Conservation (phyloP, 1,139 yeast species). For the Pichia norvegensis region DNA sequence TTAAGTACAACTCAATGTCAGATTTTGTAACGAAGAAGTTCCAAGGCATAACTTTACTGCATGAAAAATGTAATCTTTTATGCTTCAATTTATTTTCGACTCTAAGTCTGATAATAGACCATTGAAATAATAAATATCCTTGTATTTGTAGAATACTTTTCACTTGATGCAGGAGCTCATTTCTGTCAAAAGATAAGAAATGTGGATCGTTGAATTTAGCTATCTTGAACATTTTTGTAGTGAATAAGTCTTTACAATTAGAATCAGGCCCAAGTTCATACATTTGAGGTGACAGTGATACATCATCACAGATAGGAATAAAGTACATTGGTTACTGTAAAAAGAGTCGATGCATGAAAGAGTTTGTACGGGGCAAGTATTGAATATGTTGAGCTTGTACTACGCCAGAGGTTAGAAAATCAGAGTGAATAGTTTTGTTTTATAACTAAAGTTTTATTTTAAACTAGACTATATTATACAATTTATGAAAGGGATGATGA, state of each 20-base stretch:
- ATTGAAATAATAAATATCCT: slow-evolving; percentile 1
- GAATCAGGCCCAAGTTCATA: not conserved
- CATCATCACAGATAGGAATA: slow-evolving; percentile 5
- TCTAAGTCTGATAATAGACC: slow-evolving; percentile 3
- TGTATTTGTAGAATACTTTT: slow-evolving; percentile 1
- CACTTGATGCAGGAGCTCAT: not conserved
- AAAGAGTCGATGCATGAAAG: no score
- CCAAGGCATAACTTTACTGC: slow-evolving; percentile 4
- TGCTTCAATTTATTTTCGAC: not conserved
- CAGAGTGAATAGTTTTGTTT: no score
- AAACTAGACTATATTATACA: not conserved
- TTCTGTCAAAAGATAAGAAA: not conserved
- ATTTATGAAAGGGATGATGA: not conserved
- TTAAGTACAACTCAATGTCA: slow-evolving; percentile 1
- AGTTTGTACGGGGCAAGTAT: not conserved
- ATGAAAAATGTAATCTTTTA: slow-evolving; percentile 3
- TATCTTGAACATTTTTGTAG: not conserved
- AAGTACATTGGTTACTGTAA: slow-evolving; percentile 1
- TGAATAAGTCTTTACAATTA: not conserved
- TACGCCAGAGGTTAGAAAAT: no score
- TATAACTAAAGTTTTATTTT: no score
- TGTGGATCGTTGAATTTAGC: not conserved
- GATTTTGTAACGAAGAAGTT: slow-evolving; percentile 2
- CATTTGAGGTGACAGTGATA: not conserved
- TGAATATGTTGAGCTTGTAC: not conserved